Evolutionary conservation across 208 protist species (phyloP).

Genomic region (Trypanosoma mega): DNA sequence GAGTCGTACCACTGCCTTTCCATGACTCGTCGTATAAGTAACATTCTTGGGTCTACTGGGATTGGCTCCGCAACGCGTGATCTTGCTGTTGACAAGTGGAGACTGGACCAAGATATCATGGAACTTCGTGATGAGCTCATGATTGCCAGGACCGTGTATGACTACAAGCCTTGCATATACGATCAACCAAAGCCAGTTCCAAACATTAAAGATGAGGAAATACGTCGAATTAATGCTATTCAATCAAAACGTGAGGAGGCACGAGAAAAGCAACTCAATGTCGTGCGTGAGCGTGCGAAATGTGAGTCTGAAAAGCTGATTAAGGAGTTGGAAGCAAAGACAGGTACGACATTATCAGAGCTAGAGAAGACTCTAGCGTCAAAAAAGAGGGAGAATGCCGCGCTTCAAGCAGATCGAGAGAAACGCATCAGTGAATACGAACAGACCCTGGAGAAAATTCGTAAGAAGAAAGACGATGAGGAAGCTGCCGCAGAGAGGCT

Average conservation of each 20-base stretch:
- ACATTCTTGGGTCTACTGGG: constrained; percentile 72
- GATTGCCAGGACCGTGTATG: constrained; percentile 84
- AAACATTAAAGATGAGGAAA: constrained; percentile 90
- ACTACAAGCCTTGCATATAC: constrained; percentile 90
- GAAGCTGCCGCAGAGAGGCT: constrained; percentile 64
- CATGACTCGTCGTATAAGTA: constrained; percentile 80
- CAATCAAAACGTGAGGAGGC: constrained; percentile 74
- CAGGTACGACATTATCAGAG: constrained; percentile 68
- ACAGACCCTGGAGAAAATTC: constrained; percentile 84
- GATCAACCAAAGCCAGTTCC: constrained; percentile 74
- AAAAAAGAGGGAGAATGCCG: constrained; percentile 82
- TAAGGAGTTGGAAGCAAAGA: constrained; percentile 76
- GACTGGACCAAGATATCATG: constrained; percentile 86
- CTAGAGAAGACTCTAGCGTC: constrained; percentile 72
- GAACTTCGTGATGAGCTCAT: constrained; percentile 88
- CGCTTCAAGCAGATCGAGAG: constrained; percentile 74
- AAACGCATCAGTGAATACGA: constrained; percentile 80
- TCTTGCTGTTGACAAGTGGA: constrained; percentile 89
- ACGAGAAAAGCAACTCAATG: constrained; percentile 65
- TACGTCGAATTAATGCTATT: constrained; percentile 78
- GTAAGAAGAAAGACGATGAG: constrained; percentile 88
- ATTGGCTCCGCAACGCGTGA: constrained; percentile 87
- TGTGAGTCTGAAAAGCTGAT: constrained; percentile 73
- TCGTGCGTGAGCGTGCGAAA: constrained; percentile 66
- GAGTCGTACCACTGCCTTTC: constrained; percentile 88